phyloP scores from a whole-genome alignment of 805 yeast species.

The Metschnikowia matae region DNA sequence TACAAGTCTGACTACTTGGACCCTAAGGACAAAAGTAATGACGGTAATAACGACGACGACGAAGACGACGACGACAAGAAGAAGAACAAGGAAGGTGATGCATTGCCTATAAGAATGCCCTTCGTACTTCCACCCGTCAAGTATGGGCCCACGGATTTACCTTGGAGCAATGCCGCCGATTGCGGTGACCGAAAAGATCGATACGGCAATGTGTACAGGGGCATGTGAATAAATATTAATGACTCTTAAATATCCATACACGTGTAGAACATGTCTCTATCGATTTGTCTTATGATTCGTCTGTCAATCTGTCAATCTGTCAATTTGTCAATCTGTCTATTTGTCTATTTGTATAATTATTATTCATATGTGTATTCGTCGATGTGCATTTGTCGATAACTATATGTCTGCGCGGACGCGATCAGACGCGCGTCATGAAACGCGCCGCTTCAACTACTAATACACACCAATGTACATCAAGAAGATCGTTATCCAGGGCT shows the following conservation, averaged over 20 bases:
- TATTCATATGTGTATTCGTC: too few species aligned
- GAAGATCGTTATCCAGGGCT: constrained; percentile 78
- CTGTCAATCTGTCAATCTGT: too few species aligned
- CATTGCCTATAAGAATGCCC: constrained; percentile 46
- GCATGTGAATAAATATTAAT: not conserved
- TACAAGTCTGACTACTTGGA: constrained; percentile 33
- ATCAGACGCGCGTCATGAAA: constrained; percentile 1
- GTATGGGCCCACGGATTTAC: constrained; percentile 39
- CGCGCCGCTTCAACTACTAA: not conserved
- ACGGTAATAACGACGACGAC: not conserved
- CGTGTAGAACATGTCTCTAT: too few species aligned
- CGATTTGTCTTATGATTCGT: too few species aligned
- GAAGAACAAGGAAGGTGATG: not conserved
- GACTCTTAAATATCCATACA: too few species aligned
- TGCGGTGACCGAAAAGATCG: constrained; percentile 9
- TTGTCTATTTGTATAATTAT: too few species aligned
- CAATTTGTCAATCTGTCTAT: too few species aligned
- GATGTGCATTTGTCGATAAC: too few species aligned
- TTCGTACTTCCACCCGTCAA: constrained; percentile 48
- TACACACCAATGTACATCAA: constrained; percentile 34
- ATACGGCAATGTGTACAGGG: constrained; percentile 9
- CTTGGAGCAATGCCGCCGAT: constrained; percentile 42
- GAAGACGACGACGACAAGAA: not conserved
- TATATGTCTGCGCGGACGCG: not conserved
- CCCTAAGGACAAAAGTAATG: not conserved